Evolutionary conservation across 2,329 filamentous ascomycete genomes (phyloP), one percentile per base, ranked within the genome.

Genomic region (Aspergillus candidus): DNA sequence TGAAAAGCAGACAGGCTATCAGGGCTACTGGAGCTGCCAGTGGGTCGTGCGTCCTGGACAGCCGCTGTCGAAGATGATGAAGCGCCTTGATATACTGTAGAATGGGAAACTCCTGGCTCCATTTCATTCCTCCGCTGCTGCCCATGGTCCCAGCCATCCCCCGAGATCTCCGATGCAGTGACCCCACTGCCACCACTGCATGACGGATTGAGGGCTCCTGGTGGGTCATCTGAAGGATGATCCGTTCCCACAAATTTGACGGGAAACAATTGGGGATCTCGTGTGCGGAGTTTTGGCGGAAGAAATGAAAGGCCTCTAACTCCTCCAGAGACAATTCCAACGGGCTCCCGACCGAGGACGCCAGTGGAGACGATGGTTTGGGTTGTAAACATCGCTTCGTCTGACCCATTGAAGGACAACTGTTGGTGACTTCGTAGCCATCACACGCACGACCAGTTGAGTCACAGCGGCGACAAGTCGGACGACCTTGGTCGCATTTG

Each of bases 401-500:
- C 22, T 27, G 22, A 8, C 6, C 22, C 22, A 27, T 10, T 10
- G 22, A 8, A 27, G 22, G 2, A 10, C 10, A 3, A 27, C 4
- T 27, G 22, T 10, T 27, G 4, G 8, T 27, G 22, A 27, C 22
- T 1, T 63, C 67, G 44, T 69, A 70, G 6, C 68, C 66, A 30
- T 69, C 66, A 41, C 67, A 71, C 4, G 55, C 48, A 6, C 66
- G 62, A 5, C 64, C 61, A 2, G 64, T 64, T 11, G 56, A 62
- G 8, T 55, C 42, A 44, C 68, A 71, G 12, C 61, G 58, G 27
- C 51, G 50, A 43, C 68, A 70, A 14, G 58, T 60, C 10, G 68
- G 67, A 17, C 57, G 56, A 4, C 49, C 50, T 48, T 72, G 67
- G 38, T 72, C 70, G 36, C 63, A 66, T 48, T 66, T 66, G 14